phyloP scores from a whole-genome alignment of 345 rosid genomes.

The Hypericum perforatum region DNA sequence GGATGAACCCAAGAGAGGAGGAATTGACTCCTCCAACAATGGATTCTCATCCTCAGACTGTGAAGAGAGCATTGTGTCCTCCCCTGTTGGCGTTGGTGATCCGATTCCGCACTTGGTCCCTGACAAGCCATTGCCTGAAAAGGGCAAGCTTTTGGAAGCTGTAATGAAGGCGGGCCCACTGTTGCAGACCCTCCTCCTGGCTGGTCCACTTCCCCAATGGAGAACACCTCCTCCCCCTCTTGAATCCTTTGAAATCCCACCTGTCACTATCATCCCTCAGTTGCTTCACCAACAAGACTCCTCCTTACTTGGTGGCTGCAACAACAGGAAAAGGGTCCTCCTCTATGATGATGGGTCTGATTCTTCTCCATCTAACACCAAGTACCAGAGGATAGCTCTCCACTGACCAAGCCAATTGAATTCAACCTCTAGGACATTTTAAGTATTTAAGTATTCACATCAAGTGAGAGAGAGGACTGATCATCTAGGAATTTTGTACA shows the following conservation, averaged over 20 bases:
- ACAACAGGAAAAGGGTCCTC: conserved; percentile 52
- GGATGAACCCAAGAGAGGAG: conserved; percentile 55
- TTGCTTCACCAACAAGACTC: conserved; percentile 42
- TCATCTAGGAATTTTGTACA: conserved; percentile 34
- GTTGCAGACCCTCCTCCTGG: conserved; percentile 79
- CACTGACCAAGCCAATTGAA: conserved; percentile 29
- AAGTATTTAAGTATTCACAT: too few species aligned
- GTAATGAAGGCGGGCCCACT: conserved; percentile 97
- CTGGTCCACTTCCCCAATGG: conserved; percentile 97
- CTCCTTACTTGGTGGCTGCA: conserved; percentile 11
- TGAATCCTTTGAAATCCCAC: conserved; percentile 86
- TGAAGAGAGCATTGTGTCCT: conserved; percentile 83
- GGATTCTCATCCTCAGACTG: conserved; percentile 83
- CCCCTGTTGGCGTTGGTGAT: conserved; percentile 39
- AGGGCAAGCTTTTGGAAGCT: conserved; percentile 92
- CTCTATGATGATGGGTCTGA: conserved; percentile 50
- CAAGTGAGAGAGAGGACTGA: conserved; percentile 21
- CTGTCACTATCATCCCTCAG: conserved; percentile 61
- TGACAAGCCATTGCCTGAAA: conserved; percentile 79
- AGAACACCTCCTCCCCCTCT: conserved; percentile 94
- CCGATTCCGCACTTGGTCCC: conserved; percentile 33
- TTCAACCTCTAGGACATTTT: too few species aligned
- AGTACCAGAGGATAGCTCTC: conserved; percentile 56
- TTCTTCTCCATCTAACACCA: conserved; percentile 40
- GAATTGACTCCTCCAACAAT: conserved; percentile 50